These are phyloP conservation scores for Guillardia theta DNA, from an alignment of 78 protist genomes.

Conservation along the genomic window DNA sequence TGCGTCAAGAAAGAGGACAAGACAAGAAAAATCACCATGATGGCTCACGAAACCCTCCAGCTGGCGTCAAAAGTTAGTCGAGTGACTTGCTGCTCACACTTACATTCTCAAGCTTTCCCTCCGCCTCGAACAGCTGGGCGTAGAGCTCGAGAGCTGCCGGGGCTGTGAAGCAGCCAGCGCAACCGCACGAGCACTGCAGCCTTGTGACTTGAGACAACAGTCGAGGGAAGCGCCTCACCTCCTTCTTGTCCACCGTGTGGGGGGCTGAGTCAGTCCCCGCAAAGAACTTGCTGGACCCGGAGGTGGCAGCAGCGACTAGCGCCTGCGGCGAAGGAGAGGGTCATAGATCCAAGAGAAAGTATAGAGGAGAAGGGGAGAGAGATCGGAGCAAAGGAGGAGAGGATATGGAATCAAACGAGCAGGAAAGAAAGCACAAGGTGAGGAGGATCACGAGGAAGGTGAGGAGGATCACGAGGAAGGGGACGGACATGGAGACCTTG, in stretches of 20 bases:
- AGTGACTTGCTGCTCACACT: too few relatives aligned
- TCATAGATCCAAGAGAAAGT: background rate
- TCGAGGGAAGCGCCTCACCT: background rate
- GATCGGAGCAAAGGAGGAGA: background rate
- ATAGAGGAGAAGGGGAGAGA: background rate
- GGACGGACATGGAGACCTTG: background rate
- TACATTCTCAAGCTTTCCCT: background rate
- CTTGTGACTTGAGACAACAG: background rate
- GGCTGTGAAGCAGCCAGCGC: slow-evolving; percentile 30
- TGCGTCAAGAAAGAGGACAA: background rate
- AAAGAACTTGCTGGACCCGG: background rate
- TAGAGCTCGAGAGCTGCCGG: slow-evolving; percentile 30
- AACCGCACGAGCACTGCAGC: background rate
- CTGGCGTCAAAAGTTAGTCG: too few relatives aligned
- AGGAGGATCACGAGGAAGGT: background rate
- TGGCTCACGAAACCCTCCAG: slow-evolving; percentile 36
- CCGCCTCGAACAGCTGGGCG: slow-evolving; percentile 38
- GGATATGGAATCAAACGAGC: background rate
- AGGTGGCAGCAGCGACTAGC: background rate
- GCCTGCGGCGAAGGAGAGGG: background rate
- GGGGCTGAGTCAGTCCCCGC: slow-evolving; percentile 54
- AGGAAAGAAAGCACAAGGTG: background rate
- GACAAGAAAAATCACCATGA: background rate
- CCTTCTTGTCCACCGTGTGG: slow-evolving; percentile 9
- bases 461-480: too few relatives aligned